phyloP scores from a whole-genome alignment of 2,329 filamentous ascomycete species.

The Zymoseptoria brevis region DNA sequence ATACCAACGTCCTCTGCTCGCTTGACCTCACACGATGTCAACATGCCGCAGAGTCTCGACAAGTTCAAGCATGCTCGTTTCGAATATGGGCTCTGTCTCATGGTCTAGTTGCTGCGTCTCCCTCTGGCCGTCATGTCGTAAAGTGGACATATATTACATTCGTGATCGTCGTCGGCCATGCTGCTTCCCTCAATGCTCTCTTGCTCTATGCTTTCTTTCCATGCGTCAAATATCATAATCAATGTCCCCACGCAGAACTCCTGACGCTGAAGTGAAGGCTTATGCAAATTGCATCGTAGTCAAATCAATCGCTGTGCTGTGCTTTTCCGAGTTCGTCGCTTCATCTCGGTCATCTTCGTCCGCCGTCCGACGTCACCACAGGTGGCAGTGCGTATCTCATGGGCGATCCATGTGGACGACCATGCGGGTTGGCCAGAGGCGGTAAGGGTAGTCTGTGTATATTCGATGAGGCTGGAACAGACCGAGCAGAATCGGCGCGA shows the following conservation, averaged over 20 bases:
- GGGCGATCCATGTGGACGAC: slow-evolving; percentile 9
- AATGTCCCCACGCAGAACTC: not conserved
- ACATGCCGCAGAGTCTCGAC: too few relatives aligned
- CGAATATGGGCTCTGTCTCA: not conserved
- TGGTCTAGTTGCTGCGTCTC: not conserved
- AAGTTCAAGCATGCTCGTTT: not conserved
- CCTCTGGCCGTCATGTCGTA: not conserved
- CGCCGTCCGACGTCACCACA: slow-evolving; percentile 23
- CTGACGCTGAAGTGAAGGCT: too few relatives aligned
- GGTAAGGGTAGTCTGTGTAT: slow-evolving; percentile 19
- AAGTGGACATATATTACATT: not conserved
- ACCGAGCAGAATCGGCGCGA: slow-evolving; percentile 28
- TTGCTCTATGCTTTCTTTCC: not conserved
- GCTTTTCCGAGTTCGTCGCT: not conserved
- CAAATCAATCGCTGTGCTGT: not conserved
- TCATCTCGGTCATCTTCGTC: slow-evolving; percentile 11
- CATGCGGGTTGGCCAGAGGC: slow-evolving; percentile 22
- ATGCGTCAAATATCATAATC: not conserved
- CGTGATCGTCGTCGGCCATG: not conserved
- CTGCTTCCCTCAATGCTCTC: not conserved
- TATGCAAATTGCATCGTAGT: too few relatives aligned
- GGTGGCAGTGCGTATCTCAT: slow-evolving; percentile 25
- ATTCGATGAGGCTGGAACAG: slow-evolving; percentile 15
- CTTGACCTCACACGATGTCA: too few relatives aligned
- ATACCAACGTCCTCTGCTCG: not conserved